Evolutionary conservation across 78 protist species (phyloP), one percentile per base, ranked within the genome.

Genomic region (Dictyostelium discoideum): DNA sequence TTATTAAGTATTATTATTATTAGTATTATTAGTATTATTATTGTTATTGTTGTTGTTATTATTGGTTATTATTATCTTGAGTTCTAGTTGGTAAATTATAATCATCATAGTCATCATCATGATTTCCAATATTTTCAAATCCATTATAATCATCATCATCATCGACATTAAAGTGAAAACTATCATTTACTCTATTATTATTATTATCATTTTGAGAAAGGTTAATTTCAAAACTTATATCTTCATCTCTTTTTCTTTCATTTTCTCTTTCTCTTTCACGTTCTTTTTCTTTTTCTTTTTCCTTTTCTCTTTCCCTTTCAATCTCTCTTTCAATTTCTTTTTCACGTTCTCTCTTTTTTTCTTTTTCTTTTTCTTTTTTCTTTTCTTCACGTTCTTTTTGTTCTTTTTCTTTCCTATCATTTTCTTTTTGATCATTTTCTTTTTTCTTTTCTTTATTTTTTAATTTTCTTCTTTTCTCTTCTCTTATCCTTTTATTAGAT

Each of bases 191-290:
- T 26, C 20, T 48, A 14, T 10, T 32, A 1, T 32, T 32, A 1
- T 32, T 24, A 29, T 48, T 81, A 9, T 81, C 54, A 48, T 54
- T 26, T 50, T 20, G 60, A 7, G 84, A 79, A 42, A 46, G 37
- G 32, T 29, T 50, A 29, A 81, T 39, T 50, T 81, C 86, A 50
- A 81, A 81, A 81, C 86, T 81, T 20, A 10, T 39, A 13, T 81
- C 72, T 2, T 80, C 48, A 0, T 32, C 48, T 26, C 40, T 39
- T 0, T 39, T 76, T 20, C 11, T 40, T 20, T 42, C 10, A 42
- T 24, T 78, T 6, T 76, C 40, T 20, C 11, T 40, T 20, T 42
- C 10, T 22, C 13, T 78, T 6, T 76, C 40, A 39, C 3, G 22
- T 44, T 79, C 65, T 16, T 44, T 79, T 79, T 42, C 39, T n/a